Percentiles rank a stretch among this genome's conserved stretches.
These are phyloP conservation scores for Gossypium gossypioides DNA, from an alignment of 441 rosid species.

Conservation along the genomic window DNA sequence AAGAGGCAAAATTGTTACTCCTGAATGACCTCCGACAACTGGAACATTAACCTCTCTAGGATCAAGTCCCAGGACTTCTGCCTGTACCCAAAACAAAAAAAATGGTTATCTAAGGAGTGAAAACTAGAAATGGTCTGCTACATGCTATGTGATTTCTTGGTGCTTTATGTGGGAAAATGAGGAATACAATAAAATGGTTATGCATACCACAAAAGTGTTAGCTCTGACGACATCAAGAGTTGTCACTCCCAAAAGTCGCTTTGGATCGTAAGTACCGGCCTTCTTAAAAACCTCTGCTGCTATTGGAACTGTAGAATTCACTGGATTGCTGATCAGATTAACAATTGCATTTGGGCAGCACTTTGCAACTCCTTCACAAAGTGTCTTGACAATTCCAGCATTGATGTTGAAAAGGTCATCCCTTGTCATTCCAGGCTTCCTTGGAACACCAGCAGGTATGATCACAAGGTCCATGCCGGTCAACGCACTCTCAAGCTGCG, in stretches of 20 bases:
- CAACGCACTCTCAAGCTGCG: slow-evolving; percentile 64
- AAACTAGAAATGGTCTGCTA: not conserved
- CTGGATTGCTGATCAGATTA: slow-evolving; percentile 78
- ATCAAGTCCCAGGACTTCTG: slow-evolving; percentile 64
- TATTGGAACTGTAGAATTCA: slow-evolving; percentile 79
- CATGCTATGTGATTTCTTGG: not conserved
- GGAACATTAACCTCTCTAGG: slow-evolving; percentile 75
- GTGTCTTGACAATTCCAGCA: slow-evolving; percentile 76
- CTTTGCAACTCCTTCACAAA: slow-evolving; percentile 69
- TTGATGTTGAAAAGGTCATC: slow-evolving; percentile 89
- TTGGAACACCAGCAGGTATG: slow-evolving; percentile 88
- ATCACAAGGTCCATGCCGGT: slow-evolving; percentile 80
- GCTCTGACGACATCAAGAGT: slow-evolving; percentile 82
- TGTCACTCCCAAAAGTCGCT: slow-evolving; percentile 74
- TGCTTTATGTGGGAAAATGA: not conserved
- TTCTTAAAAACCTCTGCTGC: slow-evolving; percentile 84
- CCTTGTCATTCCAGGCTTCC: slow-evolving; percentile 93
- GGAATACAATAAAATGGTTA: not conserved
- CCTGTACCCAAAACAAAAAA: slow-evolving; percentile 43
- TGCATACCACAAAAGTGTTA: slow-evolving; percentile 73
- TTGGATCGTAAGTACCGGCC: slow-evolving; percentile 77
- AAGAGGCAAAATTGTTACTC: slow-evolving; percentile 82
- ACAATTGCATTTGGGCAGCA: slow-evolving; percentile 65
- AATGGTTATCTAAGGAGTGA: not conserved
- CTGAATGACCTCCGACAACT: slow-evolving; percentile 81